Evolutionary conservation across 2,329 filamentous ascomycete genomes (phyloP).

Genomic region (Cercospora sojina): DNA sequence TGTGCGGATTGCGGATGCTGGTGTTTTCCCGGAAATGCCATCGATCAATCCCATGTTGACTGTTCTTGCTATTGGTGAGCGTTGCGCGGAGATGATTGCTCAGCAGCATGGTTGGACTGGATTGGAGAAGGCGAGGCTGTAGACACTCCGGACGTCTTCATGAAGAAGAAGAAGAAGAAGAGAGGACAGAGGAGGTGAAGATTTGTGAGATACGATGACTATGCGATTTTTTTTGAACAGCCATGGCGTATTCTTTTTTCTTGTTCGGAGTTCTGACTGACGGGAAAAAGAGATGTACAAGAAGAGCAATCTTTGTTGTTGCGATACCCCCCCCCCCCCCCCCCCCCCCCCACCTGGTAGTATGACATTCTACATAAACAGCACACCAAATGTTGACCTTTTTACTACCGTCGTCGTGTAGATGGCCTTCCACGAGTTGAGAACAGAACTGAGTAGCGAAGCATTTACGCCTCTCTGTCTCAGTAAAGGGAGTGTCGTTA

Average conservation of each 20-base stretch:
- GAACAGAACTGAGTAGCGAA: too few relatives aligned
- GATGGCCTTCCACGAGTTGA: neutral
- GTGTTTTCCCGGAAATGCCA: constrained; percentile 84
- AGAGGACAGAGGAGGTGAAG: too few relatives aligned
- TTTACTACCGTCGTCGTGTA: neutral
- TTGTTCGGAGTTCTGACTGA: neutral
- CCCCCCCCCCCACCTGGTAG: neutral
- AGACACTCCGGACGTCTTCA: constrained; percentile 18
- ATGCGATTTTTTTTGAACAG: neutral
- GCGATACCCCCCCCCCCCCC: neutral
- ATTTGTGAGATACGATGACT: neutral
- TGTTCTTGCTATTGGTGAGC: constrained; percentile 78
- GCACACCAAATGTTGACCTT: neutral
- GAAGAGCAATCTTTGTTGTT: neutral
- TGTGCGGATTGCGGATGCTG: constrained; percentile 79
- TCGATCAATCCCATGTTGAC: constrained; percentile 90
- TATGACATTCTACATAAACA: neutral
- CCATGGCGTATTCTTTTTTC: neutral
- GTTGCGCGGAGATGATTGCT: constrained; percentile 79
- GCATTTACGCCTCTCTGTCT: too few relatives aligned
- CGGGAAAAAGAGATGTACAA: neutral
- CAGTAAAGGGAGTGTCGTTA: too few relatives aligned
- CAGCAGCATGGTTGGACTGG: constrained; percentile 67
- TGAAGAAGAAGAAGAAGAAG: neutral
- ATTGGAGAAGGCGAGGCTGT: constrained; percentile 55